Conservation (phyloP, 495 filamentous ascomycete species). For the Saxispiralis lemnorum region DNA sequence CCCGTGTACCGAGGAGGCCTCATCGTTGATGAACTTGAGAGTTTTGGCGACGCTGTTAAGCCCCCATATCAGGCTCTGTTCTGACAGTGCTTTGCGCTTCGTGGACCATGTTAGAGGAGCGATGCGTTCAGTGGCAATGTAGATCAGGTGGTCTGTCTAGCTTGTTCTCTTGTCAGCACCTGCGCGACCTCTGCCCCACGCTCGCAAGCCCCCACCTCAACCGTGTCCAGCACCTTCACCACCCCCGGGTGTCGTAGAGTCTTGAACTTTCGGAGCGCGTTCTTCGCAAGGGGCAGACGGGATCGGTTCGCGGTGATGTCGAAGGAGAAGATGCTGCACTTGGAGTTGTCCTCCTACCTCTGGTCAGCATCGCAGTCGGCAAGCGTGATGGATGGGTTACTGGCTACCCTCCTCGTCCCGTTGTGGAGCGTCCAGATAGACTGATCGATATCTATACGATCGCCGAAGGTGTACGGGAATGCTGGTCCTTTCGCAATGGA, state of each 20-base stretch:
- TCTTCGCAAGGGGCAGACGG: conserved; percentile 68
- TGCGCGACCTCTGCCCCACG: neutral
- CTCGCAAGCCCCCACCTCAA: conserved; percentile 44
- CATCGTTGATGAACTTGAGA: conserved; percentile 86
- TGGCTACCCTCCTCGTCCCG: conserved; percentile 63
- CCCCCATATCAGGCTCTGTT: conserved; percentile 92
- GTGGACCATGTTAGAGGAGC: conserved; percentile 72
- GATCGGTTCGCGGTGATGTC: conserved; percentile 64
- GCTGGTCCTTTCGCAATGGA: conserved; percentile 89
- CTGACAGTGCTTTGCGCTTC: conserved; percentile 61
- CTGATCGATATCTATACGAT: conserved; percentile 70
- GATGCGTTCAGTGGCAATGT: conserved; percentile 85
- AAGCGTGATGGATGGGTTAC: neutral
- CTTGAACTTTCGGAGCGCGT: conserved; percentile 77
- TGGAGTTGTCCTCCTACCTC: conserved; percentile 68
- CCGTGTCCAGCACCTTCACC: conserved; percentile 78
- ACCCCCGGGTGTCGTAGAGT: conserved; percentile 89
- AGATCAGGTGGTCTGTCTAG: conserved; percentile 79
- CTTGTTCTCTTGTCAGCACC: conserved; percentile 12
- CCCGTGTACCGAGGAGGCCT: conserved; percentile 79
- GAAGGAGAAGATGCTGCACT: conserved; percentile 93
- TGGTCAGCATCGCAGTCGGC: conserved; percentile 1
- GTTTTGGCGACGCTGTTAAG: conserved; percentile 79
- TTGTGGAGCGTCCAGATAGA: conserved; percentile 88
- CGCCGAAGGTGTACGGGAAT: conserved; percentile 81